Conservation (phyloP, 768 basidiomycete species). For the Mycena belliarum region DNA sequence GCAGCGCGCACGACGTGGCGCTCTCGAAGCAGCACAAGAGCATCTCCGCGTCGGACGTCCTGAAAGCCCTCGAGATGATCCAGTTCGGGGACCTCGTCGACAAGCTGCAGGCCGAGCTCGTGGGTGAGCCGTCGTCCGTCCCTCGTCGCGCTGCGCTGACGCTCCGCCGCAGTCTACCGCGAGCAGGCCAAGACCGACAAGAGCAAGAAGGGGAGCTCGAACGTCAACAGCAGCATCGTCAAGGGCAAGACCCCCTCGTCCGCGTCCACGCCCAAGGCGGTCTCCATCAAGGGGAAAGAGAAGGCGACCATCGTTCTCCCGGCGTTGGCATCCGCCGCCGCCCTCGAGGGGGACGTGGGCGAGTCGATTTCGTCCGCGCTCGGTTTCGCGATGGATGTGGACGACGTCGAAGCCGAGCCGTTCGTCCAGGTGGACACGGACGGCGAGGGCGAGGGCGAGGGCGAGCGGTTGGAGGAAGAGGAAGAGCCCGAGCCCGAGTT, state of each 20-base stretch:
- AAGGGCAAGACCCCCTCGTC: conserved; percentile 27
- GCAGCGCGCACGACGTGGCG: conserved; percentile 87
- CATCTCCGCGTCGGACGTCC: conserved; percentile 86
- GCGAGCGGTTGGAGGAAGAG: conserved; percentile 22
- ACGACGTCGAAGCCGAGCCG: conserved; percentile 10
- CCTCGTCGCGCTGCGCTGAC: background rate
- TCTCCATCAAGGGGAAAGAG: conserved; percentile 36
- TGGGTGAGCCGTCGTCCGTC: conserved; percentile 42
- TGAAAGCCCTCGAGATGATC: conserved; percentile 80
- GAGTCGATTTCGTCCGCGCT: conserved; percentile 32
- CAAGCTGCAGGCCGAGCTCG: conserved; percentile 62
- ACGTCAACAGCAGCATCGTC: conserved; percentile 15
- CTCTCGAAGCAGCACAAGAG: conserved; percentile 83
- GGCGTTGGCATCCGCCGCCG: conserved; percentile 27
- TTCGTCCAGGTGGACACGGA: conserved; percentile 20
- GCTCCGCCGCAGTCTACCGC: conserved; percentile 56
- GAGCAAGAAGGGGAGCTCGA: conserved; percentile 40
- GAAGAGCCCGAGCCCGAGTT: conserved; percentile 36
- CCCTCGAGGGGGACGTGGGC: conserved; percentile 15
- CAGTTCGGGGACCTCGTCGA: conserved; percentile 75
- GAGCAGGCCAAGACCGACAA: conserved; percentile 65
- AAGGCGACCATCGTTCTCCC: conserved; percentile 30
- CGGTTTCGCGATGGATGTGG: conserved; percentile 35
- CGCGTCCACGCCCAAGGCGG: conserved; percentile 17
- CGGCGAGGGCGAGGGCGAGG: conserved; percentile 31